Base-by-base conservation (phyloP, 345 rosid genomes). In the Noccaea bulbosa region DNA sequence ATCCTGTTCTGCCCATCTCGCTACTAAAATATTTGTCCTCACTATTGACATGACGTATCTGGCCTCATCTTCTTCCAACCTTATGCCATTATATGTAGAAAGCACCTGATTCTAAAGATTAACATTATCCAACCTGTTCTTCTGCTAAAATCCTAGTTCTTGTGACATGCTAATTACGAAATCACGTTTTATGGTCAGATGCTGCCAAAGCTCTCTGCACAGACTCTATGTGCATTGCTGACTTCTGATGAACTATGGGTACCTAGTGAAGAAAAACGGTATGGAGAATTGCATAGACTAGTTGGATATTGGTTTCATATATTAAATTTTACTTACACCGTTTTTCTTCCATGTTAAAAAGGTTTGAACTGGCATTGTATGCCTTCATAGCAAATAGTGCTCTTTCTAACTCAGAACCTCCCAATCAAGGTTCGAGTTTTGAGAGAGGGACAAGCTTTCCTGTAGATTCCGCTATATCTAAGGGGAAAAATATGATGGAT, bases 231-330 rank as follows among this genome's bases (percentile, higher is more conserved):
- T 81, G 93, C 97, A 20, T 81, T 93, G 85, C 82, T 91, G 79
- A 93, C 98, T 33, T 91, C 98, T 45, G 95, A 93, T 82, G 95
- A 89, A 76, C 71, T 93, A 41, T 93, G 97, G 97, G 88, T 93
- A 55, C 87, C 89, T 37, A 89, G 85, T 59, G 98, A 93, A 86
- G 98, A 89, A 81, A 86, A 86, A 81, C 83, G 97, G 98, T 93
- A 85, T 61, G 86, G 44, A 50, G 46, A 79, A 43, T 68, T 40
- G 39, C 58, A 72, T 53, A 68, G n/a, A 46, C 48, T 58, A 59
- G 66, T 52, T 61, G 50, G 32, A 69, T 79, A 41, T 14, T 34
- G 62, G 38, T 43, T 58, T 43, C 30, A 20, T 41, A 65, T 62
- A 48, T 41, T 12, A 32, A 58, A 32, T 72, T 71, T 37, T 37